A percentile compares a stretch with the other conserved stretches of the same genome.
Evolutionary conservation across 176 grass and related monocot genomes (phyloP).

Genomic region (Urochloa ruziziensis): DNA sequence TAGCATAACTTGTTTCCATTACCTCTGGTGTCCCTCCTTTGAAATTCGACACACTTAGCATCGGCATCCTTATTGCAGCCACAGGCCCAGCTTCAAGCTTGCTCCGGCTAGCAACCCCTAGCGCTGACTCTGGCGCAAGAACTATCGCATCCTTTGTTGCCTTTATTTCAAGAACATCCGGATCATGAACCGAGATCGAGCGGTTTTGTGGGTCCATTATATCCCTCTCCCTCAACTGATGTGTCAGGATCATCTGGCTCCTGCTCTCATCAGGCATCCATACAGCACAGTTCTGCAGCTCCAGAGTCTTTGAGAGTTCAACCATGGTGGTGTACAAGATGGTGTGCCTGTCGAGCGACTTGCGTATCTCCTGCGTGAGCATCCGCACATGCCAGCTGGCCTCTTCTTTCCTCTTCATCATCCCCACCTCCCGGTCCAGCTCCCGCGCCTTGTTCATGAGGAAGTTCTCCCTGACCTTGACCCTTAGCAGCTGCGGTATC

Average conservation of each 20-base stretch:
- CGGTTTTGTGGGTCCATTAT: slow-evolving; percentile 26
- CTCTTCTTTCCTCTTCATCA: slow-evolving; percentile 75
- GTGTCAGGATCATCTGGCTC: slow-evolving; percentile 62
- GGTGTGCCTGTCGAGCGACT: slow-evolving; percentile 66
- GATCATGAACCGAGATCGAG: slow-evolving; percentile 46
- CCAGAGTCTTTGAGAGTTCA: slow-evolving; percentile 63
- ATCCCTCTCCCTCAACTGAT: slow-evolving; percentile 55
- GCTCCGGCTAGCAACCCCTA: slow-evolving; percentile 54
- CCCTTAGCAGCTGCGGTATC: slow-evolving; percentile 75
- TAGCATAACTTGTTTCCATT: slow-evolving; percentile 67
- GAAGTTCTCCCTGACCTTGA: slow-evolving; percentile 83
- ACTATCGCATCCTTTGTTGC: slow-evolving; percentile 46
- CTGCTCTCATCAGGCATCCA: slow-evolving; percentile 69
- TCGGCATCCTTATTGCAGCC: slow-evolving; percentile 72
- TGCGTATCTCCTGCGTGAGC: slow-evolving; percentile 83
- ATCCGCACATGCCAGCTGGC: slow-evolving; percentile 76
- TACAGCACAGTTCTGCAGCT: slow-evolving; percentile 73
- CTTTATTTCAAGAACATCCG: slow-evolving; percentile 55
- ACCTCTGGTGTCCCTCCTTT: slow-evolving; percentile 88
- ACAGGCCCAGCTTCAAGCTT: slow-evolving; percentile 42
- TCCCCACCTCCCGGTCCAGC: slow-evolving; percentile 59
- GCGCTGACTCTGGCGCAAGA: slow-evolving; percentile 39
- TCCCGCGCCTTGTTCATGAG: slow-evolving; percentile 64
- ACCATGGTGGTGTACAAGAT: slow-evolving; percentile 84
- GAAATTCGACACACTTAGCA: slow-evolving; percentile 75